Conservation (phyloP, 192 early-diverging fungal genomes). For the Coemansia sp. region DNA sequence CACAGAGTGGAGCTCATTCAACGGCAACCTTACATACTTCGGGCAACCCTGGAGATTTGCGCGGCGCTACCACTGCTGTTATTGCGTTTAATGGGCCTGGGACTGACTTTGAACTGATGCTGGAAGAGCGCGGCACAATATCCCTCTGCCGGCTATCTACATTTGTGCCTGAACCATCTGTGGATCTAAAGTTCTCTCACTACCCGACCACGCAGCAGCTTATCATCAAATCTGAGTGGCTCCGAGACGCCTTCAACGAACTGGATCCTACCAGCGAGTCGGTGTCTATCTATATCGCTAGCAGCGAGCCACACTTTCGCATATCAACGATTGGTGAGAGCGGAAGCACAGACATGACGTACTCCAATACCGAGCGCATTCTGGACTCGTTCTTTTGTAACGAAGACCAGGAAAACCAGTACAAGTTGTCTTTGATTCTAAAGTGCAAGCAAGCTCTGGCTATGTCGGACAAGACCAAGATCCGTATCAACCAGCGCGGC, state of each 20-base stretch:
- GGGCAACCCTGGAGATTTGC: conserved; percentile 30
- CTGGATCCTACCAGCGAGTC: conserved; percentile 59
- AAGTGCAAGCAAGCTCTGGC: conserved; percentile 55
- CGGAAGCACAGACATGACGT: conserved; percentile 60
- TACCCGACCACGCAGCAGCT: conserved; percentile 50
- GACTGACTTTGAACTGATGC: conserved; percentile 50
- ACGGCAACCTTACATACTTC: conserved; percentile 13
- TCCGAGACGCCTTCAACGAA: conserved; percentile 61
- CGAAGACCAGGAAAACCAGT: conserved; percentile 50
- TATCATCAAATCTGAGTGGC: conserved; percentile 60
- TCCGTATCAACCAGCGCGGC: conserved; percentile 57
- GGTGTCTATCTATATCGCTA: conserved; percentile 46
- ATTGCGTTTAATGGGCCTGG: conserved; percentile 45
- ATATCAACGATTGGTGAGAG: conserved; percentile 53
- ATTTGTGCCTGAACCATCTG: conserved; percentile 45
- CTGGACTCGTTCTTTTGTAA: conserved; percentile 59
- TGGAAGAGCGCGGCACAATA: conserved; percentile 60
- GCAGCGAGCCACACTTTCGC: conserved; percentile 55
- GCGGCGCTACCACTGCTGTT: conserved; percentile 47
- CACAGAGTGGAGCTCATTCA: conserved; percentile 11
- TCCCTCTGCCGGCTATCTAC: conserved; percentile 59
- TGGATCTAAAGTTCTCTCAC: conserved; percentile 49
- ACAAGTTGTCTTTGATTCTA: conserved; percentile 49
- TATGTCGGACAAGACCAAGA: conserved; percentile 58
- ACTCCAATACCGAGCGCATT: conserved; percentile 59